Evolutionary conservation across 2,329 filamentous ascomycete species (phyloP).

Genomic region (Rugonectria rugulosa): DNA sequence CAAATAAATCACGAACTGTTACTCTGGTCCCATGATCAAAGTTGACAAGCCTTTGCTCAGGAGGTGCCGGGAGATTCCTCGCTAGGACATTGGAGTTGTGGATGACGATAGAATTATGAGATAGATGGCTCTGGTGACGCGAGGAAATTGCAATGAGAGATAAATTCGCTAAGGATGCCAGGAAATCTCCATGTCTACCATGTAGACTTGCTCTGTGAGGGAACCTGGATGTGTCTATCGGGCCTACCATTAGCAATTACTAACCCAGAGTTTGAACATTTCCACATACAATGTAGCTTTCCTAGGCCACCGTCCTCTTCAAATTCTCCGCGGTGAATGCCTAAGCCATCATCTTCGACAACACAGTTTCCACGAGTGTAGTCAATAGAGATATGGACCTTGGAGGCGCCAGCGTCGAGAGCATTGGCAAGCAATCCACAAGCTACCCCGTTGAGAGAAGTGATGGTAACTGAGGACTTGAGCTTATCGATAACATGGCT

Average conservation of each 20-base stretch:
- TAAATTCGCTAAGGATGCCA: slow-evolving; percentile 78
- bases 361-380: slow-evolving; percentile 77
- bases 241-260: slow-evolving; percentile 17
- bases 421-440: slow-evolving; percentile 82
- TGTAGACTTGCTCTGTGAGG: slow-evolving; percentile 56
- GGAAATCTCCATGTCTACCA: slow-evolving; percentile 76
- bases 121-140: slow-evolving; percentile 65
- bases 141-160: slow-evolving; percentile 82
- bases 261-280: neutral
- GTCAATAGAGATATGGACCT: slow-evolving; percentile 75
- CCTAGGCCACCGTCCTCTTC: slow-evolving; percentile 72
- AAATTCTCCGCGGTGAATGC: slow-evolving; percentile 80
- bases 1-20: slow-evolving; percentile 82
- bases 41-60: slow-evolving; percentile 62
- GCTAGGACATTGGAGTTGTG: slow-evolving; percentile 73
- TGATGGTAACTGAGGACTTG: slow-evolving; percentile 83
- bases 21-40: slow-evolving; percentile 77
- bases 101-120: slow-evolving; percentile 71
- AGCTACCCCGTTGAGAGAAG: slow-evolving; percentile 74
- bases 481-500: slow-evolving; percentile 77
- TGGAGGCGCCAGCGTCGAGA: slow-evolving; percentile 78
- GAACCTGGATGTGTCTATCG: slow-evolving; percentile 80
- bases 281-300: slow-evolving; percentile 71
- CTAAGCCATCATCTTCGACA: slow-evolving; percentile 84
- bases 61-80: slow-evolving; percentile 67